Evolutionary conservation across 2,329 filamentous ascomycete genomes (phyloP).

Genomic region (Hypoxylon sp.): DNA sequence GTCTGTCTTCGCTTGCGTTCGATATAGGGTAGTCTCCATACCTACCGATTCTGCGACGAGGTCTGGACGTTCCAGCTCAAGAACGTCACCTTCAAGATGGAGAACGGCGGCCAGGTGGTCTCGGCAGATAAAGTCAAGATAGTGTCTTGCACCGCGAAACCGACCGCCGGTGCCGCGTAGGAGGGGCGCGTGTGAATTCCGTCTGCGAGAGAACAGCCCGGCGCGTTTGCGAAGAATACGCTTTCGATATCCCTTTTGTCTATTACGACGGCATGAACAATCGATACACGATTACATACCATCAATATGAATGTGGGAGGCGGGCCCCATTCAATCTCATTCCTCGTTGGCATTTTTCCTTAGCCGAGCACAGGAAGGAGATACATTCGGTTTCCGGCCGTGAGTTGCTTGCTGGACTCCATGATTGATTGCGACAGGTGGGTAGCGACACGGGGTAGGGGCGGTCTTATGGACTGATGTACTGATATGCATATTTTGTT

Average conservation of each 20-base stretch:
- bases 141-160: slow-evolving; percentile 94
- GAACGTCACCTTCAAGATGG: slow-evolving; percentile 98
- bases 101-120: slow-evolving; percentile 78
- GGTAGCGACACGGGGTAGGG: too few relatives aligned
- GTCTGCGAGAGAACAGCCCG: neutral
- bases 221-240: neutral
- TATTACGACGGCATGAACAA: neutral
- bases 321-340: neutral
- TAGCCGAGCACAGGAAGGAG: neutral
- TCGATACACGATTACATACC: slow-evolving; percentile 1
- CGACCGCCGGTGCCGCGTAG: slow-evolving; percentile 42
- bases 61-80: slow-evolving; percentile 99
- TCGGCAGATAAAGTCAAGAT: slow-evolving; percentile 96
- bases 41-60: slow-evolving; percentile 99
- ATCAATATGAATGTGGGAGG: neutral
- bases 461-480: slow-evolving; percentile 22
- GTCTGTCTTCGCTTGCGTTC: slow-evolving; percentile 2
- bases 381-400: neutral
- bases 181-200: neutral
- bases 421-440: neutral
- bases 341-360: neutral
- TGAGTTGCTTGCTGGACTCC: neutral
- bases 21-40: slow-evolving; percentile 89
- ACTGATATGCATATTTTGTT: slow-evolving; percentile 6
- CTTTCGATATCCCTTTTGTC: neutral